Evolutionary conservation across 2,329 filamentous ascomycete species (phyloP).

Genomic region (Nakataea oryzae): DNA sequence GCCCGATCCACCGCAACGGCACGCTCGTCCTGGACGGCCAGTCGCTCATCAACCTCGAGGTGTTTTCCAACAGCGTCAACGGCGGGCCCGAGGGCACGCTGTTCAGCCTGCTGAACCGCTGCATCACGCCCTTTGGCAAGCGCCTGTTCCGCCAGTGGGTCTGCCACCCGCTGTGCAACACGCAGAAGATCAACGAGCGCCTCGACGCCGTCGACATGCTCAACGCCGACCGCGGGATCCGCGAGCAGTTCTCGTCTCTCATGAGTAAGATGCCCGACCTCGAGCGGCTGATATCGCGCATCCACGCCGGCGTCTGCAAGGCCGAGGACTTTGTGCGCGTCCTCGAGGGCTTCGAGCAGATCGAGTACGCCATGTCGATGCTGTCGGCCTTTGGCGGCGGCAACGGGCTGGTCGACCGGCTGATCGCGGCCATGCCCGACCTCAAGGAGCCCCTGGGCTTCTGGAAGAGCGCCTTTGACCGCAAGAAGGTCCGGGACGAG

Average conservation of each 20-base stretch:
- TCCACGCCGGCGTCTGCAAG: conserved; percentile 85
- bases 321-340: conserved; percentile 89
- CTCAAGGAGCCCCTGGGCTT: conserved; percentile 62
- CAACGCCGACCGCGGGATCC: conserved; percentile 70
- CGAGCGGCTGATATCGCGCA: conserved; percentile 84
- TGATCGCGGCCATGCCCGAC: conserved; percentile 80
- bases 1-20: conserved; percentile 81
- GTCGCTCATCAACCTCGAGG: conserved; percentile 93
- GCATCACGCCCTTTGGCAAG: conserved; percentile 94
- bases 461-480: conserved; percentile 91
- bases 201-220: conserved; percentile 90
- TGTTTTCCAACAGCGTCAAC: conserved; percentile 89
- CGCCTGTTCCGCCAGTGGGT: conserved; percentile 95
- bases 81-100: conserved; percentile 77
- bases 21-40: conserved; percentile 91
- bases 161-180: conserved; percentile 85
- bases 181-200: conserved; percentile 80
- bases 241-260: conserved; percentile 80
- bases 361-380: conserved; percentile 84
- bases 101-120: conserved; percentile 84
- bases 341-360: conserved; percentile 93
- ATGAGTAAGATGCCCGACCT: conserved; percentile 88
- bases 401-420: conserved; percentile 72
- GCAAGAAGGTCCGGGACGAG: conserved; percentile 63
- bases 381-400: conserved; percentile 65